phyloP scores from a whole-genome alignment of 176 grass and related monocot genomes.

The Zoysia pacifica region DNA sequence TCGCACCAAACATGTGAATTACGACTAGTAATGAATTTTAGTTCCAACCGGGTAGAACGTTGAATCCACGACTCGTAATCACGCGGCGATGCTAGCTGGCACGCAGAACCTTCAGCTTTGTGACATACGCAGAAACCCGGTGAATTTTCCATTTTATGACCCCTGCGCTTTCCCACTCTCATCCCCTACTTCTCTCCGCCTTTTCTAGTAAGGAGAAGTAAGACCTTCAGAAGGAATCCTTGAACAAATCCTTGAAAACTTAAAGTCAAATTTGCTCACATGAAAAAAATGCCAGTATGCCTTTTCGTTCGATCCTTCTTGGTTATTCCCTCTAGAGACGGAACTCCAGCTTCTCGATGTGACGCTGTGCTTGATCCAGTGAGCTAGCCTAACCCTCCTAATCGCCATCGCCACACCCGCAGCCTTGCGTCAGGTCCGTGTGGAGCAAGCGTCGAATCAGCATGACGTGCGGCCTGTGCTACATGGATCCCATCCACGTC shows the following conservation, averaged over 20 bases:
- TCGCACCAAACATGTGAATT: too few species aligned
- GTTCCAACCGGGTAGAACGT: background rate
- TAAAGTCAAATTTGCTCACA: background rate
- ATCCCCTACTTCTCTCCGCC: background rate
- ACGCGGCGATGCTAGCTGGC: background rate
- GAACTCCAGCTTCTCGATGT: background rate
- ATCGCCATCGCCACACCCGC: too few species aligned
- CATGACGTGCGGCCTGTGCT: background rate
- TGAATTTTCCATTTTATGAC: conserved; percentile 5
- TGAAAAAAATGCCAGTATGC: background rate
- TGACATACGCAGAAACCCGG: background rate
- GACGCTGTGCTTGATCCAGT: conserved; percentile 8
- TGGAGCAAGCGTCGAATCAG: background rate
- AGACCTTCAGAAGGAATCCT: background rate
- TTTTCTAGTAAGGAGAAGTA: background rate
- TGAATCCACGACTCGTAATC: too few species aligned
- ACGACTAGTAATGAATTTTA: background rate
- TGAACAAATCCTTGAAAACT: background rate
- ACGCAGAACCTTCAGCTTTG: background rate
- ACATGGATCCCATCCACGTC: conserved; percentile 39
- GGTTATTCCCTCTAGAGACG: background rate
- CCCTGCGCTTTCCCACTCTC: background rate
- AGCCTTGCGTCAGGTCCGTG: background rate
- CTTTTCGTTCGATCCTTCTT: background rate
- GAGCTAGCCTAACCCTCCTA: background rate